Evolutionary conservation across 2,329 filamentous ascomycete species (phyloP), one percentile per base, ranked within the genome.

Genomic region (Exserohilum rostratum): DNA sequence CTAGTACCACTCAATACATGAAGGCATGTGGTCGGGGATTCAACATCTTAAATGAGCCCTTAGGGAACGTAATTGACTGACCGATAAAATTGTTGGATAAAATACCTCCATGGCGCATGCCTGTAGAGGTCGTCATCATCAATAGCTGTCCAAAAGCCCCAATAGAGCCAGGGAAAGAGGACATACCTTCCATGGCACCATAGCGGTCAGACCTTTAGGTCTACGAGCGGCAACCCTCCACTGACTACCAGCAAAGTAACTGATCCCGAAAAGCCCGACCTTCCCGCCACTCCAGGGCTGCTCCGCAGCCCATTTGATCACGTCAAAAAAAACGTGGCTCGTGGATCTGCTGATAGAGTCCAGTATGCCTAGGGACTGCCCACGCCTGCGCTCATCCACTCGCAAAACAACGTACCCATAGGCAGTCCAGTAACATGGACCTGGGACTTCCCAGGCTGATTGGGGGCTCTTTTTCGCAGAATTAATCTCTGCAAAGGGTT

Each of bases 181-280:
- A n/a, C 31, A 34, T 34, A 2, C 31, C 31, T 15, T 34, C 31
- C n/a, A 34, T 2, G 31, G 31, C 2, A 34, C n/a, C 10, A 34
- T 34, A n/a, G 10, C 12, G 10, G 77, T 66, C 1, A 83, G 62
- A 1, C 80, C 80, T 53, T 79, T 80, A 0, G 81, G 81, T 25
- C 77, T 67, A 3, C 78, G 68, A 1, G 80, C 80, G 20, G 80
- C 80, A 2, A 82, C 80, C 22, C 79, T 69, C 80, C 81, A 83
- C 66, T 83, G 80, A 39, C 75, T 80, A 0, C 74, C 78, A 17
- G 79, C 80, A 55, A 77, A 82, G 67, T 82, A 82, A 44, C 50
- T 77, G 33, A 82, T 80, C 3, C 79, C 79, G 4, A 80, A 63
- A 9, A 81, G 58, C 2, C 79, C 79, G 11, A 81, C 77, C 52